These are phyloP conservation scores for Penicillium italicum DNA, from an alignment of 2,329 filamentous ascomycete genomes.

Conservation along the genomic window DNA sequence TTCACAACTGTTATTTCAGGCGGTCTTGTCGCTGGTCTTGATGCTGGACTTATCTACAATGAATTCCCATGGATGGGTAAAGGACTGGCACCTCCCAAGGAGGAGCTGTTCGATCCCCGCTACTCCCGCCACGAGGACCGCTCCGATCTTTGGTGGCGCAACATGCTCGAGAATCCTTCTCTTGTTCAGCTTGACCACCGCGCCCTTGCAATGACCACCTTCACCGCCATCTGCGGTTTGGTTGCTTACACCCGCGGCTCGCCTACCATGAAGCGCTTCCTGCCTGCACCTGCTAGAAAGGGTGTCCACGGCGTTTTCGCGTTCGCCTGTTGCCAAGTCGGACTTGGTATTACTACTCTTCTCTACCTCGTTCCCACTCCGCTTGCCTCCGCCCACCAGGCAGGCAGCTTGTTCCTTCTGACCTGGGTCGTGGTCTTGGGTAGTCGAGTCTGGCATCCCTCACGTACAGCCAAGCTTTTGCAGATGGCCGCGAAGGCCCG, in stretches of 20 bases:
- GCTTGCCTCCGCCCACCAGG: conserved; percentile 87
- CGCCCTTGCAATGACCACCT: conserved; percentile 84
- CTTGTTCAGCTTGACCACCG: conserved; percentile 95
- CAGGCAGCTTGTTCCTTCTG: conserved; percentile 78
- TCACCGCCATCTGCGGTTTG: conserved; percentile 72
- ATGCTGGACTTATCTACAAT: conserved; percentile 97
- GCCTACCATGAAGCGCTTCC: conserved; percentile 56
- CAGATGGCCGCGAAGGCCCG: conserved; percentile 42
- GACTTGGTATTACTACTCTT: conserved; percentile 83
- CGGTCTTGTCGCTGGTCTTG: conserved; percentile 86
- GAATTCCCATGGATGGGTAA: conserved; percentile 95
- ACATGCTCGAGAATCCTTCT: conserved; percentile 94
- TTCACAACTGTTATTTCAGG: conserved; percentile 93
- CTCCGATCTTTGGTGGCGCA: conserved; percentile 91
- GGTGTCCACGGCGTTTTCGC: conserved; percentile 78
- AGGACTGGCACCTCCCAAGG: conserved; percentile 73
- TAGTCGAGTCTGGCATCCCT: conserved; percentile 71
- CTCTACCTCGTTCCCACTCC: conserved; percentile 90
- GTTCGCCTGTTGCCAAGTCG: conserved; percentile 75
- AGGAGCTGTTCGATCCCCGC: conserved; percentile 79
- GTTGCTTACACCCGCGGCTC: conserved; percentile 75
- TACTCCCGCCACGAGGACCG: conserved; percentile 76
- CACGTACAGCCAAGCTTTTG: conserved; percentile 59
- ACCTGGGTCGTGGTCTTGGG: conserved; percentile 78
- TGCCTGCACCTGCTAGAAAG: conserved; percentile 58